Evolutionary conservation across 495 filamentous ascomycete species (phyloP), one percentile per base, ranked within the genome.

Genomic region (Aspergillus nidulans): DNA sequence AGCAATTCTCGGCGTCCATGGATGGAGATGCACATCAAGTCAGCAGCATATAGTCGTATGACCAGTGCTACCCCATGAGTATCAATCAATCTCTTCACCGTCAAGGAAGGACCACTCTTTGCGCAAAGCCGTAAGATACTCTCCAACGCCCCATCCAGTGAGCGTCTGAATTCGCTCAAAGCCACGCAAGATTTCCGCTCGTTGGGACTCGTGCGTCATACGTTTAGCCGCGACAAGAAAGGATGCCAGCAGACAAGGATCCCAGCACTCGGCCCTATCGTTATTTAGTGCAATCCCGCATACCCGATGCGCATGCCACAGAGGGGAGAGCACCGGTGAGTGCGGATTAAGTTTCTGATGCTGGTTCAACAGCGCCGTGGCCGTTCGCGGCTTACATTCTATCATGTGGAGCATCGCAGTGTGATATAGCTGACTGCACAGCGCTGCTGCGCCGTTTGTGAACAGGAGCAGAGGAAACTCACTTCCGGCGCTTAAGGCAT

Each of bases 341-440:
- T 58, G 60, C 19, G 41, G 12, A 21, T 18, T 15, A 6, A 56
- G 59, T 10, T 57, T 56, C 26, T 28, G 30, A 12, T 34, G 4
- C 9, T 12, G 30, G 1, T 53, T 28, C 5, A 61, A 45, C 1
- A 58, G 56, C n/a, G 63, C 64, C 1, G 68, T 71, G 2, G 30
- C 30, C 30, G 15, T 34, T 13, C 71, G 69, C 15, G 72, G 69
- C 20, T 63, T 71, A 45, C 59, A 69, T 41, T 67, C 65, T 7
- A 76, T 54, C n/a, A 76, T 55, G 1, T 73, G 42, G 26, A 75
- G 52, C 68, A 71, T 73, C 13, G 72, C 72, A 3, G 72, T 74
- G 52, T 76, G 73, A 46, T 76, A 76, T 1, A 77, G 48, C 55
- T 68, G 68, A 50, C 72, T 75, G 23, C 66, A 63, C n/a, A 72